Evolutionary conservation across 805 yeast species (phyloP), one percentile per base, ranked within the genome.

Genomic region (Pichia sporocuriosa): DNA sequence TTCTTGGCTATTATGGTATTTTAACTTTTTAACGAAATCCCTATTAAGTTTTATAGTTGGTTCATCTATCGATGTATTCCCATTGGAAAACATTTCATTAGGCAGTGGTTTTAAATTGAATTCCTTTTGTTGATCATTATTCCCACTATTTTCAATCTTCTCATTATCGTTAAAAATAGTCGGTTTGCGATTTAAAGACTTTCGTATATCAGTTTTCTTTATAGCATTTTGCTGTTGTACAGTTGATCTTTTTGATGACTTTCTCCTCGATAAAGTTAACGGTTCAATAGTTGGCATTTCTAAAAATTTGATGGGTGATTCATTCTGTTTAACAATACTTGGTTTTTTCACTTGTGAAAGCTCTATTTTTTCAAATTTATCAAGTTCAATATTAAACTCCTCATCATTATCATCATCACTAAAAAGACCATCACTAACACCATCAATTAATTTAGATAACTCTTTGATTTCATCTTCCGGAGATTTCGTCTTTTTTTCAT

Each of bases 231-330:
- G 22, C 28, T 26, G 25, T 17, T 25, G 23, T 8, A 19, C 39
- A 12, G 22, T 11, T 11, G 59, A 50, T 36, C 45, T 51, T 28
- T 58, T 40, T 2, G 48, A 32, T 3, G 62, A 55, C 35, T 56
- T 59, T 37, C 53, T 54, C 16, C 49, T 53, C 5, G 46, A 43
- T 2, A 56, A 52, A 5, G 54, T 53, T 21, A 61, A 25, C 3
- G 65, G 65, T 19, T 57, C 61, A 32, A 62, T 52, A 10, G 57
- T 52, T 3, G 66, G 66, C 33, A 62, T 45, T 35, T 57, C 57
- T 8, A 58, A 58, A 49, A 61, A 62, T 34, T 57, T 57, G 9
- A 61, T 54, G 5, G 65, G 62, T 4, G 63, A 58, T 35, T 55
- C 48, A 8, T 49, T 17, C 0, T 50, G 48, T 6, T 43, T 47